phyloP scores from a whole-genome alignment of 176 grass and related monocot species.

The Oryza glaberrima region DNA sequence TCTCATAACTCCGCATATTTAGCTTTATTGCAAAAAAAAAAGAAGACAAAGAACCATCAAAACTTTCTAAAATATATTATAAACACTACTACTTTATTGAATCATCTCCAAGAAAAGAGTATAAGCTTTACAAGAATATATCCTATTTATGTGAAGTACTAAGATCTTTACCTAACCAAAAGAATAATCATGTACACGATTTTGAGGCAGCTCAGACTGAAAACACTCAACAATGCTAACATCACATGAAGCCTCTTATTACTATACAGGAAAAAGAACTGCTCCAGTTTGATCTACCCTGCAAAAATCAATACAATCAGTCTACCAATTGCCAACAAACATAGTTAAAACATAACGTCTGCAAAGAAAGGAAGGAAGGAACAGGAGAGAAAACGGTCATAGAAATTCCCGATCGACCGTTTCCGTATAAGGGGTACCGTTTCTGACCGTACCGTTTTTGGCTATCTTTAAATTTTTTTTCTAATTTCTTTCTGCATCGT shows the following conservation, averaged over 20 bases:
- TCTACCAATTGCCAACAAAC: background rate
- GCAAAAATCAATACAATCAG: slow-evolving; percentile 8
- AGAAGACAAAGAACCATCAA: background rate
- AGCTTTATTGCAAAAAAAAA: background rate
- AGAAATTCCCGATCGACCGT: no score
- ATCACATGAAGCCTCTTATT: slow-evolving; percentile 40
- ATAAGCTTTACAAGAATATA: slow-evolving; percentile 38
- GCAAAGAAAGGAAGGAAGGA: background rate
- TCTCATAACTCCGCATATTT: background rate
- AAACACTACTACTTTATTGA: slow-evolving; percentile 6
- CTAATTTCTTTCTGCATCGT: no score
- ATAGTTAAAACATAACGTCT: background rate
- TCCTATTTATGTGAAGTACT: slow-evolving; percentile 41
- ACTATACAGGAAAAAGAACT: slow-evolving; percentile 38
- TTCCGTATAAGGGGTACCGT: no score
- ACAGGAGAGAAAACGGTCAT: no score
- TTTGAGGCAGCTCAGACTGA: slow-evolving; percentile 30
- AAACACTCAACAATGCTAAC: slow-evolving; percentile 18
- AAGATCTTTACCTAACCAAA: slow-evolving; percentile 37
- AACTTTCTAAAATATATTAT: slow-evolving; percentile 15
- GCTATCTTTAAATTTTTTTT: no score
- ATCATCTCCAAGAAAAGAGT: background rate
- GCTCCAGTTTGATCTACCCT: slow-evolving; percentile 17
- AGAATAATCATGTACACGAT: slow-evolving; percentile 41
- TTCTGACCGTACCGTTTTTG: no score